Base-by-base conservation (phyloP, 2,329 filamentous ascomycete species). In the Aspergillus chevalieri region DNA sequence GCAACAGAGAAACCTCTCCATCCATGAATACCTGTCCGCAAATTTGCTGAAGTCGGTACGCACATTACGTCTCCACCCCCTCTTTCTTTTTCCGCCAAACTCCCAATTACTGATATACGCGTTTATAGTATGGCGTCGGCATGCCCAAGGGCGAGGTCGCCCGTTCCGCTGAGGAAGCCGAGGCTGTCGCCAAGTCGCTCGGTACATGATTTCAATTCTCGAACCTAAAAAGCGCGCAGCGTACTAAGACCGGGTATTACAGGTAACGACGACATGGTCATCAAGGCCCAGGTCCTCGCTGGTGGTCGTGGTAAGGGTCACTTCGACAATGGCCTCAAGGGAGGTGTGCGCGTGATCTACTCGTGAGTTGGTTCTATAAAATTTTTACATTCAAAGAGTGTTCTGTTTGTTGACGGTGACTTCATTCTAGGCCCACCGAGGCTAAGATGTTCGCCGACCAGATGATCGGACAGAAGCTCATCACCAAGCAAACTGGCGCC, bases 401-500 rank as follows among this genome's bases (percentile, higher is more conserved):
- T 44, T 54, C 6, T 59, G 46, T 58, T 47, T 22, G 44, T 41
- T 21, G 19, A 41, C 38, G 4, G 26, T 14, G 43, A 39, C 12
- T 15, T 9, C 9, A 33, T 46, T 28, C 46, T 52, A 84, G 81
- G 53, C 89, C 93, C 52, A 91, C 90, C 65, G 82, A 85, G 80
- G 93, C 93, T 68, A 87, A 89, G 80, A 95, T 97, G 84, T 95
- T 98, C 71, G 92, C 93, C 63, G 83, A 92, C 63, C 91, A 98
- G 80, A 98, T 98, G 93, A 97, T 98, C 75, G 93, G 93, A 69
- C 92, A 98, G 79, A 96, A 96, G 78, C 89, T 98, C 75, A 83
- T 98, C 76, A 98, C 93, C 74, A 98, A 98, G 84, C 93, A 98
- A 81, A 98, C 93, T 52, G 93, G 93, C 72, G 89, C 92, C 63